Conservation (phyloP, 2,329 filamentous ascomycete species). For the Cryphonectria nitschkei region DNA sequence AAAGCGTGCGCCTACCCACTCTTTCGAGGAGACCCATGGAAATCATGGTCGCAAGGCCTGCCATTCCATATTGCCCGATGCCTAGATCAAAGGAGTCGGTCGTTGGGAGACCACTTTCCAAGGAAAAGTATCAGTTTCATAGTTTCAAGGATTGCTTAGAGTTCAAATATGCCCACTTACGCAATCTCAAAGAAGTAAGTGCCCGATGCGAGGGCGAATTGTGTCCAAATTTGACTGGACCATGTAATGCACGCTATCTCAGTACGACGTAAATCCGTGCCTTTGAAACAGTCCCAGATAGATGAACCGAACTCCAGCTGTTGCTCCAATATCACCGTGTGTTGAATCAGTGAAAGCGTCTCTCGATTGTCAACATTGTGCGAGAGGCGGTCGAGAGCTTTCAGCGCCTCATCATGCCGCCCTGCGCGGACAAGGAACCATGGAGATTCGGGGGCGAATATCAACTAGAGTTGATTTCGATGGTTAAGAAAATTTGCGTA, state of each 20-base stretch:
- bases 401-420: constrained; percentile 41
- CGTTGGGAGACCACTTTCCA: not conserved
- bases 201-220: constrained; percentile 17
- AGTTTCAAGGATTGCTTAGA: not conserved
- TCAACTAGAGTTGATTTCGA: constrained; percentile 36
- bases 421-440: constrained; percentile 49
- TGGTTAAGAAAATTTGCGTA: not conserved
- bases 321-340: constrained; percentile 3
- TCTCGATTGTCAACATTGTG: constrained; percentile 32
- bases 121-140: not conserved
- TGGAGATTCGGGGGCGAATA: constrained; percentile 48
- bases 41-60: constrained; percentile 14
- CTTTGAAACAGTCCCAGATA: constrained; percentile 31
- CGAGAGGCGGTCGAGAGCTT: constrained; percentile 47
- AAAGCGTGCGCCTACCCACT: constrained; percentile 12
- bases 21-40: constrained; percentile 10
- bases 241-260: constrained; percentile 41
- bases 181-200: constrained; percentile 18
- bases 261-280: constrained; percentile 33
- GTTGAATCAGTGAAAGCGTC: constrained; percentile 16
- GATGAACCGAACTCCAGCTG: constrained; percentile 3
- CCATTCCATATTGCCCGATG: constrained; percentile 16
- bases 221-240: constrained; percentile 18
- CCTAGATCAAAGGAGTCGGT: constrained; percentile 12
- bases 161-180: not conserved